phyloP scores from a whole-genome alignment of 257 asterid genomes.

The Perilla frutescens region DNA sequence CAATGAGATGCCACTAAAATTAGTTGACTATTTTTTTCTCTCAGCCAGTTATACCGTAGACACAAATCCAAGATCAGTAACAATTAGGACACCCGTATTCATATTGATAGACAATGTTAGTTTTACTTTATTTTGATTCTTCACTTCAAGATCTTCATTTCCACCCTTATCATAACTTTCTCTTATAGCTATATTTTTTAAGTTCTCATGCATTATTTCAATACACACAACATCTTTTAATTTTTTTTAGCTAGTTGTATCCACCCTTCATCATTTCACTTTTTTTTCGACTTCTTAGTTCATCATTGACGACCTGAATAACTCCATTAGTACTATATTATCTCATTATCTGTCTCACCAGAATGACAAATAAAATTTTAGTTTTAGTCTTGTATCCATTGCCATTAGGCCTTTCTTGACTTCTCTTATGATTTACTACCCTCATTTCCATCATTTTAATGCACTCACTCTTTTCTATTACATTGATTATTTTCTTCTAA shows the following conservation, averaged over 20 bases:
- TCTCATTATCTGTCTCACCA: neutral
- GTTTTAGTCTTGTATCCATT: constrained; percentile 11
- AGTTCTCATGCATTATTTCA: too few species aligned
- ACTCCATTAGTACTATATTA: constrained; percentile 19
- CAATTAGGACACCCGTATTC: neutral
- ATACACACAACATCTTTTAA: neutral
- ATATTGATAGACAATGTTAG: too few species aligned
- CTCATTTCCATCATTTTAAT: neutral
- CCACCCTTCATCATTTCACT: neutral
- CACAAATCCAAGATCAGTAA: constrained; percentile 3
- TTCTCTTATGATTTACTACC: too few species aligned
- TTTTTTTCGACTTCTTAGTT: too few species aligned
- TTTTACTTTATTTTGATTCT: too few species aligned
- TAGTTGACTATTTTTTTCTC: neutral
- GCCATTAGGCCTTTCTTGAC: neutral
- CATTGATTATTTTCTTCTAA: constrained; percentile 15
- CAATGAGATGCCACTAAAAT: neutral
- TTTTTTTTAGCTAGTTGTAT: too few species aligned
- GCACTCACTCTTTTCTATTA: constrained; percentile 5
- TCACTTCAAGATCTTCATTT: too few species aligned
- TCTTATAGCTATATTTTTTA: too few species aligned
- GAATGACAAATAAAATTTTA: constrained; percentile 17
- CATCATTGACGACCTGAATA: neutral
- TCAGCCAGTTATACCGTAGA: constrained; percentile 11
- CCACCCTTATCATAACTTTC: too few species aligned